Base-by-base conservation (phyloP, 805 yeast species). In the Yarrowia porcina region DNA sequence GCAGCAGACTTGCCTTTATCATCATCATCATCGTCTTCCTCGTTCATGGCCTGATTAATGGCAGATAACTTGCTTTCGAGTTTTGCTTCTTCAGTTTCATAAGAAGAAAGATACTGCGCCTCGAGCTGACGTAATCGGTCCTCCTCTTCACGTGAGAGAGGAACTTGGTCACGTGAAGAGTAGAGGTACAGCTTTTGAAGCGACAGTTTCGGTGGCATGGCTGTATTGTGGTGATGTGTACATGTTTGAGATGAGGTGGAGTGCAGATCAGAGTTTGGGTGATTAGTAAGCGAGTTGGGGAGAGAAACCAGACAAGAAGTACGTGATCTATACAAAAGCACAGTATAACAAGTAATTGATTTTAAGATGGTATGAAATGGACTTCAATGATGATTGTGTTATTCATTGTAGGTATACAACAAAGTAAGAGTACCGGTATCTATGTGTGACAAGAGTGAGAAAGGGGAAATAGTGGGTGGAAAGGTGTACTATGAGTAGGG, bases 71-170 rank as follows among this genome's bases (percentile, higher is more conserved):
- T 49, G 39, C 41, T 35, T 20, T 32, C 57, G 2, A 49, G 18
- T 10, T 49, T 49, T 20, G 57, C 57, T 30, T 23, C 41, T 12
- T 49, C 57, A 9, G 42, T 3, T 10, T 52, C 59, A 18, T 52
- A 36, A 4, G 42, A 35, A 5, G n/a, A 4, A 2, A 35, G 21
- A 7, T 52, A 52, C 25, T 33, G 42, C 1, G 33, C 42, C 25
- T 52, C 59, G 17, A 52, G 59, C 59, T 25, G 32, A 12, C 59
- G 42, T 11, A 52, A 15, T 8, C 44, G 25, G n/a, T 4, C n/a
- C 33, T 52, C 59, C 28, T 52, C 59, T 17, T 52, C 59, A 36
- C 44, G 44, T 52, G 44, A 12, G 18, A 52, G 25, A 25, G 33
- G 25, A 2, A 13, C 17, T 9, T 23, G 44, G 35, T 52, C 59